phyloP scores from a whole-genome alignment of 495 filamentous ascomycete genomes.

The Penicillium longicatenatum region DNA sequence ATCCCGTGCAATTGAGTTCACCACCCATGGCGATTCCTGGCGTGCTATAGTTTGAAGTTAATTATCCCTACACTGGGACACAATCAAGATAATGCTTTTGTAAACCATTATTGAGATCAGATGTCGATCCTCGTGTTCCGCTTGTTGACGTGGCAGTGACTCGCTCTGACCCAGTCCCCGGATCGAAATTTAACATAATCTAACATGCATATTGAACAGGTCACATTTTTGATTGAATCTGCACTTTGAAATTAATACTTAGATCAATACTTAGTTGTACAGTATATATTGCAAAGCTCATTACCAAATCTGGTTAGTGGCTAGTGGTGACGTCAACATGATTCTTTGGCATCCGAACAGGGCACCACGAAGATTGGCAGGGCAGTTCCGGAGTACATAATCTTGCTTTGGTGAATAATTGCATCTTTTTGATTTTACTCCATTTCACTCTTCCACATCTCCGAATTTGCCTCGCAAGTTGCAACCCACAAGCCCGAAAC shows the following conservation, averaged over 20 bases:
- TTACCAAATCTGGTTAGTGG: conserved; percentile 21
- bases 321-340: conserved; percentile 41
- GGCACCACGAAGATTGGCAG: conserved; percentile 10
- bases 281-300: conserved; percentile 15
- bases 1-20: conserved; percentile 2
- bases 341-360: conserved; percentile 22
- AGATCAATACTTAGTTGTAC: background rate
- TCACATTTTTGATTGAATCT: background rate
- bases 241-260: background rate
- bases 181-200: background rate
- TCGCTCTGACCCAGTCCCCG: background rate
- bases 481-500: background rate
- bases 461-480: background rate
- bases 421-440: background rate
- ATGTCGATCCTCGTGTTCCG: conserved; percentile 6
- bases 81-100: conserved; percentile 11
- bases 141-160: conserved; percentile 34
- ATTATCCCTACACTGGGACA: background rate
- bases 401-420: background rate
- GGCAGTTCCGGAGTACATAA: background rate
- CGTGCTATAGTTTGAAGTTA: background rate
- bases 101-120: conserved; percentile 12
- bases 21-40: conserved; percentile 1
- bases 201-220: background rate
- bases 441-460: background rate